Conservation (phyloP, 345 rosid species). For the Citrus medica region DNA sequence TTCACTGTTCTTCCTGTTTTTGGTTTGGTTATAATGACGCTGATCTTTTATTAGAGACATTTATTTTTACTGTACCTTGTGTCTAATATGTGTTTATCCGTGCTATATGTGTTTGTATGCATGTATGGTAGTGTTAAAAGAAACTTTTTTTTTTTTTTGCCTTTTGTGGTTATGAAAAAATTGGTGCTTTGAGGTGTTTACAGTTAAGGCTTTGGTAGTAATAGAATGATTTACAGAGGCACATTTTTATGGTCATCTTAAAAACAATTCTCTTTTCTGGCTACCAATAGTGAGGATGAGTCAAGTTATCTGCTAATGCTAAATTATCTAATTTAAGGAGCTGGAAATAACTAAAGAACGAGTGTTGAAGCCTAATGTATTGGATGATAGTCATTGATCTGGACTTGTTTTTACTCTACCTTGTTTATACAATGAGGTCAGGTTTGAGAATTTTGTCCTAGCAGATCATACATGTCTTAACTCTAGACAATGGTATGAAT, state of each 20-base stretch:
- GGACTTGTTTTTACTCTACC: not conserved
- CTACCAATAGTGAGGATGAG: not conserved
- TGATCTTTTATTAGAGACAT: not conserved
- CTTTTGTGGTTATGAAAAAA: not conserved
- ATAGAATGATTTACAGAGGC: not conserved
- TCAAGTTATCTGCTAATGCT: not conserved
- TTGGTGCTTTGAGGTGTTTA: not conserved
- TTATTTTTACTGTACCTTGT: not conserved
- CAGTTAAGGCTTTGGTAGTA: not conserved
- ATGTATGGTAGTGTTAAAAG: not conserved
- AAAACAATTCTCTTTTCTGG: not conserved
- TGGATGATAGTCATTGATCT: not conserved
- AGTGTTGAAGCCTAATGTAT: not conserved
- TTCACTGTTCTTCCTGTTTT: not conserved
- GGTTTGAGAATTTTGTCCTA: not conserved
- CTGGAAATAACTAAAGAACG: not conserved
- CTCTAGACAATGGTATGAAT: not conserved
- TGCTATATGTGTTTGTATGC: not conserved
- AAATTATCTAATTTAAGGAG: not conserved
- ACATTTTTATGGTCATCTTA: not conserved
- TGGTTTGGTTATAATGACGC: not conserved
- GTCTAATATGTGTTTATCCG: not conserved
- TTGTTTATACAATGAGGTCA: not conserved
- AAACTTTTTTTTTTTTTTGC: too few species aligned
- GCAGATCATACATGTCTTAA: not conserved